Percentiles rank a stretch among this genome's conserved stretches.
These are phyloP conservation scores for Rhodofomes roseus DNA, from an alignment of 1,284 basidiomycete genomes.

Conservation along the genomic window DNA sequence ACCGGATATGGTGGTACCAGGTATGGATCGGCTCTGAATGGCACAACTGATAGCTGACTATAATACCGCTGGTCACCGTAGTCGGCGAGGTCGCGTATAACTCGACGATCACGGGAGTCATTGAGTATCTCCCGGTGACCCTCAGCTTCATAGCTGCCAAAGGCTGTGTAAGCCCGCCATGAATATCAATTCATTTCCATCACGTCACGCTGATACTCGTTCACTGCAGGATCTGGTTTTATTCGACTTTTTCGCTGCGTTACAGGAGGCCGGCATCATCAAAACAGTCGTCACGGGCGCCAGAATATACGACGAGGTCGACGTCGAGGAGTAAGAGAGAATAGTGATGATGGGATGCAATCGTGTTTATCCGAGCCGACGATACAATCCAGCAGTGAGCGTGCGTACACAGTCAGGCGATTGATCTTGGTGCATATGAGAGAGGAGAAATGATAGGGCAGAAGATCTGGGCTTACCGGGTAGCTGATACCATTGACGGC, in stretches of 20 bases:
- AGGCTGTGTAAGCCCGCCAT: slow-evolving; percentile 29
- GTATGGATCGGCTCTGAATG: slow-evolving; percentile 13
- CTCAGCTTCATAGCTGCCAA: slow-evolving; percentile 35
- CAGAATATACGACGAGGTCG: slow-evolving; percentile 13
- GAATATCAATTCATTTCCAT: background rate
- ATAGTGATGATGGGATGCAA: background rate
- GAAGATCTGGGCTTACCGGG: background rate
- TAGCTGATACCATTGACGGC: background rate
- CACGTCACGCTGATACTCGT: background rate
- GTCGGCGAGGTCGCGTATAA: slow-evolving; percentile 38
- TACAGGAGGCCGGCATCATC: slow-evolving; percentile 32
- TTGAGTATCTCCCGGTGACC: slow-evolving; percentile 38
- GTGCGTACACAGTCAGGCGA: no score
- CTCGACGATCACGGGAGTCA: slow-evolving; percentile 35
- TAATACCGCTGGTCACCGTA: slow-evolving; percentile 2
- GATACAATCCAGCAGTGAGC: no score
- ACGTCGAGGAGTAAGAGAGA: background rate
- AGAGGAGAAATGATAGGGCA: background rate
- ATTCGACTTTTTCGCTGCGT: slow-evolving; percentile 33
- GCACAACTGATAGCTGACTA: background rate
- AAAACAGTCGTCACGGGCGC: slow-evolving; percentile 26
- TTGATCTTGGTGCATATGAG: no score
- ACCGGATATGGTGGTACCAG: slow-evolving; percentile 39
- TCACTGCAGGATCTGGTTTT: slow-evolving; percentile 32
- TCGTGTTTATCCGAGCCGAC: no score